Evolutionary conservation across 805 yeast species (phyloP), one percentile per base, ranked within the genome.

Genomic region (Naumovozyma castellii): DNA sequence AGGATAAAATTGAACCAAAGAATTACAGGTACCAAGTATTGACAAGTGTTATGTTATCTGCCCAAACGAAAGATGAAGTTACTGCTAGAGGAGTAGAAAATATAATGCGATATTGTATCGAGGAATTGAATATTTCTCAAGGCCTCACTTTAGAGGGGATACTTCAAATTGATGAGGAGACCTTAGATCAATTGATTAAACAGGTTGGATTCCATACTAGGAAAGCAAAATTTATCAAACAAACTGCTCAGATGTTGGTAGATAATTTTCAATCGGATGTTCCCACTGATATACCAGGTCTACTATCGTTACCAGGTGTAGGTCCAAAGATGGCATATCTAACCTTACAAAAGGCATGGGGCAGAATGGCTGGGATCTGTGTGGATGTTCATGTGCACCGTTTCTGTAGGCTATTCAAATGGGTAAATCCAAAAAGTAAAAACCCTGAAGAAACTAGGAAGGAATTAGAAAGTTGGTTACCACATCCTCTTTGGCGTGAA

Each of bases 281-380:
- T 3, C 97, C 97, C 0, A 71, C 43, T 70, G 79, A 2, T 69
- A 83, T 54, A 6, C 76, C 72, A 5, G 88, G 80, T 1, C 68
- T 88, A 38, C 68, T 73, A 4, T 59, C 72, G 0, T 64, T 88
- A 25, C 96, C 96, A 0, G 97, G 97, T 0, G 94, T 88, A 2
- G 97, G 97, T 0, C 95, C 95, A 6, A 88, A 88, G 57, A 88
- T 88, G 97, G 95, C 94, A 0, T 82, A 74, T 56, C 62, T 88
- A 31, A 69, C 88, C 1, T 64, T 86, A 43, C 95, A 86, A 51
- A 73, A 76, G 32, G 95, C 92, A 0, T 87, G 96, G 96, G 65
- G 66, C 16, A 65, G 69, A 32, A 65, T 79, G 43, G 78, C 71
- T 39, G 97, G 97, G 0, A 84, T 88, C n/a, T 96, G 97, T 6